Percentiles rank a stretch among this genome's conserved stretches.
These are phyloP conservation scores for Lobulomyces angularis DNA, from an alignment of 192 early-diverging fungal species.

Conservation along the genomic window DNA sequence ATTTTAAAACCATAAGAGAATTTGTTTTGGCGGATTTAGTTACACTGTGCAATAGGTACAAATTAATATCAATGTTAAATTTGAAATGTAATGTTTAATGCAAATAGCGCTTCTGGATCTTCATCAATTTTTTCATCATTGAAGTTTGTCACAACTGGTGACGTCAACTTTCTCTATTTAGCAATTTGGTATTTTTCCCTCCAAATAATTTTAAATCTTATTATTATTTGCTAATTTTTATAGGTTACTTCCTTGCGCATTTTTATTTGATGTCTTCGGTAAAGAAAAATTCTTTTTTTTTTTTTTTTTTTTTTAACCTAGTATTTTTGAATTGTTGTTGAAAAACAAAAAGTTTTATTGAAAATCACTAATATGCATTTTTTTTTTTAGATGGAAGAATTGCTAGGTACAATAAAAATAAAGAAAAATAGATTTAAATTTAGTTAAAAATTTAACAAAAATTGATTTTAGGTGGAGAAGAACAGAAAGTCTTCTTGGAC, in stretches of 20 bases:
- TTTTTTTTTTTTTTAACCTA: not conserved
- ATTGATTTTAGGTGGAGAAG: constrained; percentile 75
- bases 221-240: not conserved
- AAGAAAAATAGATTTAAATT: too few species aligned
- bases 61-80: not conserved
- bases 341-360: constrained; percentile 42
- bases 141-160: constrained; percentile 20
- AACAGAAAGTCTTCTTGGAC: constrained; percentile 62
- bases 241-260: constrained; percentile 15
- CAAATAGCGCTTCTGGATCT: constrained; percentile 59
- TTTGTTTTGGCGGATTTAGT: constrained; percentile 78
- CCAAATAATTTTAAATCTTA: not conserved
- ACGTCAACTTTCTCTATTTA: not conserved
- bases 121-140: constrained; percentile 28
- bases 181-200: not conserved
- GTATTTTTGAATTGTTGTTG: not conserved
- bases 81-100: not conserved
- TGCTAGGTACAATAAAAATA: too few species aligned
- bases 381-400: too few species aligned
- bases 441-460: too few species aligned
- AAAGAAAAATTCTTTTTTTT: constrained; percentile 1
- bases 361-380: too few species aligned
- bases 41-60: constrained; percentile 48
- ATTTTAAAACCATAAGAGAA: constrained; percentile 15
- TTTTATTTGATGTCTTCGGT: constrained; percentile 23